phyloP scores from a whole-genome alignment of 2,329 filamentous ascomycete species.

The Thelonectria blattea region DNA sequence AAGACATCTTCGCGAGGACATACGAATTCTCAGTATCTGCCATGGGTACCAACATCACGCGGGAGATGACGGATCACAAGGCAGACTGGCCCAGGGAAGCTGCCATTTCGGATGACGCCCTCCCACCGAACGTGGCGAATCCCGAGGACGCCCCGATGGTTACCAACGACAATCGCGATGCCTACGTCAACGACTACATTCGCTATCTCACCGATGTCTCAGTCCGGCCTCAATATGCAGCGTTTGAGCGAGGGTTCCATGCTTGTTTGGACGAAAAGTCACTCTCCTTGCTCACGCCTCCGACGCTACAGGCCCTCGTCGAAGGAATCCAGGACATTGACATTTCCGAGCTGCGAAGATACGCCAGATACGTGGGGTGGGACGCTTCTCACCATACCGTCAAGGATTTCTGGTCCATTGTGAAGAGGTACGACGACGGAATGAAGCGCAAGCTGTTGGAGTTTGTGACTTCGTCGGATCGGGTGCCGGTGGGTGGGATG shows the following conservation, averaged over 20 bases:
- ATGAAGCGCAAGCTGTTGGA: slow-evolving; percentile 82
- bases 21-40: slow-evolving; percentile 80
- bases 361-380: slow-evolving; percentile 84
- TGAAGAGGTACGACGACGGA: slow-evolving; percentile 68
- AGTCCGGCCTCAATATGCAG: slow-evolving; percentile 75
- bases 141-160: slow-evolving; percentile 71
- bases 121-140: slow-evolving; percentile 37
- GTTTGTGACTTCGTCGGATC: slow-evolving; percentile 93
- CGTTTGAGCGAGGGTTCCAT: slow-evolving; percentile 83
- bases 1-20: slow-evolving; percentile 81
- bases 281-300: slow-evolving; percentile 73
- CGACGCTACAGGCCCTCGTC: slow-evolving; percentile 75
- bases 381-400: slow-evolving; percentile 72
- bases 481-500: slow-evolving; percentile 86
- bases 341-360: slow-evolving; percentile 71
- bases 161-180: slow-evolving; percentile 77
- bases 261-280: slow-evolving; percentile 74
- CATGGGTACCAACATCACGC: slow-evolving; percentile 62
- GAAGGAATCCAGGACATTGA: slow-evolving; percentile 87
- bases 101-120: slow-evolving; percentile 27
- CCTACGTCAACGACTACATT: slow-evolving; percentile 85
- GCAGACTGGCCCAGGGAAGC: slow-evolving; percentile 62
- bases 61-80: slow-evolving; percentile 56
- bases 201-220: slow-evolving; percentile 81
- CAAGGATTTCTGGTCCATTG: slow-evolving; percentile 82